phyloP scores from a whole-genome alignment of 2,329 filamentous ascomycete genomes.

The Aspergillus ustus region DNA sequence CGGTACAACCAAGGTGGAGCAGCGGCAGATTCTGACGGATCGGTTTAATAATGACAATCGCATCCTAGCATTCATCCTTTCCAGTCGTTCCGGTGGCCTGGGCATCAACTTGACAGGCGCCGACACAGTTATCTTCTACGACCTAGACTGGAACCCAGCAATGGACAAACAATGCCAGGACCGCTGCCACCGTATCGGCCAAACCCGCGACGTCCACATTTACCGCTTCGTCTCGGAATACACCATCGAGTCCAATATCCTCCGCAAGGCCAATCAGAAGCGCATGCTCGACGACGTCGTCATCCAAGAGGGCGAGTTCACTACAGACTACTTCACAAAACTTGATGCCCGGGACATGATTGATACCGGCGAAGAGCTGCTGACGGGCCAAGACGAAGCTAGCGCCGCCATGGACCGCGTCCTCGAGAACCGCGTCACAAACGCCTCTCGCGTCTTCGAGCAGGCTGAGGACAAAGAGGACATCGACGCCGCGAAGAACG shows the following conservation, averaged over 20 bases:
- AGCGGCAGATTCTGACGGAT: constrained; percentile 92
- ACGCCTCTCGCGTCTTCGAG: constrained; percentile 75
- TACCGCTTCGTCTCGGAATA: constrained; percentile 92
- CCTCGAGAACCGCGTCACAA: constrained; percentile 69
- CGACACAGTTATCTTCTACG: constrained; percentile 98
- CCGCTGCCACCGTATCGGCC: constrained; percentile 93
- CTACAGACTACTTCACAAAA: constrained; percentile 92
- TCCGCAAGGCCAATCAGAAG: constrained; percentile 96
- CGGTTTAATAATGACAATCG: constrained; percentile 94
- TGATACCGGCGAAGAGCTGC: constrained; percentile 54
- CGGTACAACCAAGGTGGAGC: constrained; percentile 94
- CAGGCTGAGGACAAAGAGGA: constrained; percentile 93
- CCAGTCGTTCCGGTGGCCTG: constrained; percentile 88
- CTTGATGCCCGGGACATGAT: constrained; percentile 71
- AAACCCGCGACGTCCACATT: constrained; percentile 96
- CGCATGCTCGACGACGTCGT: constrained; percentile 97
- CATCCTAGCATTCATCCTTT: constrained; percentile 94
- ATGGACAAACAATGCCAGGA: constrained; percentile 99
- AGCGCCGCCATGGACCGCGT: constrained; percentile 86
- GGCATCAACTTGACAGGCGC: constrained; percentile 97
- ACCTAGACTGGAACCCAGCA: constrained; percentile 98
- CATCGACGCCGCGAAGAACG: constrained; percentile 81
- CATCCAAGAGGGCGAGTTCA: constrained; percentile 97
- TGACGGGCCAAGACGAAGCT: constrained; percentile 72
- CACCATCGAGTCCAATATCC: constrained; percentile 96